Percentiles rank a stretch among this genome's conserved stretches.
Evolutionary conservation across 164 flowering plant genomes (phyloP).

Genomic region (Stephania japonica): DNA sequence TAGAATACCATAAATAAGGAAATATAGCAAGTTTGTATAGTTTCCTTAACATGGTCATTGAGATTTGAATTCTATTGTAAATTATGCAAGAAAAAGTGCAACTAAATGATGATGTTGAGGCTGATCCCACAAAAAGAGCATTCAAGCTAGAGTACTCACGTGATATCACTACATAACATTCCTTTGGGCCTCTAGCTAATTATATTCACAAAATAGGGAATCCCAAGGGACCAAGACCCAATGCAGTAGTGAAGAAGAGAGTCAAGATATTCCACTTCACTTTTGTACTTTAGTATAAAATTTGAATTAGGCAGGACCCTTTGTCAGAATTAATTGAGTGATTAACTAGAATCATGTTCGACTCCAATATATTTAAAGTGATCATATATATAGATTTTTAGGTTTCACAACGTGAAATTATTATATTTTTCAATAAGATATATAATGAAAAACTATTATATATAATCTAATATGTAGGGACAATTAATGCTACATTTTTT

Average conservation of each 20-base stretch:
- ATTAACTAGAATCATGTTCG: background rate
- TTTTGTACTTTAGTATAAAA: slow-evolving; percentile 12
- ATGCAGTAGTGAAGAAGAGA: slow-evolving; percentile 18
- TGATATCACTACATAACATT: slow-evolving; percentile 34
- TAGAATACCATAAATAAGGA: too few relatives aligned
- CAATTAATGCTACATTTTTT: too few relatives aligned
- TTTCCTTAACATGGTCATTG: too few relatives aligned
- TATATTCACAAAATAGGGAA: slow-evolving; percentile 28
- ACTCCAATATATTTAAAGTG: too few relatives aligned
- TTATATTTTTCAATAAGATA: too few relatives aligned
- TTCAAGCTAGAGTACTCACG: too few relatives aligned
- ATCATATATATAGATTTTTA: too few relatives aligned
- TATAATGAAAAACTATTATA: too few relatives aligned
- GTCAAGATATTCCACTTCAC: slow-evolving; percentile 46
- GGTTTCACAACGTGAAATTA: too few relatives aligned
- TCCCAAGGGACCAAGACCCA: slow-evolving; percentile 49
- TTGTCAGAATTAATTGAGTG: background rate
- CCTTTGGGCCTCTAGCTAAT: slow-evolving; percentile 12
- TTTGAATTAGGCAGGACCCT: background rate
- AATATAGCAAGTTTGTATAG: too few relatives aligned
- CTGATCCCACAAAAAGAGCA: background rate
- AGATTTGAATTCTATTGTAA: background rate
- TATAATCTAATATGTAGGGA: too few relatives aligned
- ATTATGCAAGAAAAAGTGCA: background rate
- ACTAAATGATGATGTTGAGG: background rate